phyloP scores from a whole-genome alignment of 1,284 basidiomycete genomes.

The Marasmius sp. region DNA sequence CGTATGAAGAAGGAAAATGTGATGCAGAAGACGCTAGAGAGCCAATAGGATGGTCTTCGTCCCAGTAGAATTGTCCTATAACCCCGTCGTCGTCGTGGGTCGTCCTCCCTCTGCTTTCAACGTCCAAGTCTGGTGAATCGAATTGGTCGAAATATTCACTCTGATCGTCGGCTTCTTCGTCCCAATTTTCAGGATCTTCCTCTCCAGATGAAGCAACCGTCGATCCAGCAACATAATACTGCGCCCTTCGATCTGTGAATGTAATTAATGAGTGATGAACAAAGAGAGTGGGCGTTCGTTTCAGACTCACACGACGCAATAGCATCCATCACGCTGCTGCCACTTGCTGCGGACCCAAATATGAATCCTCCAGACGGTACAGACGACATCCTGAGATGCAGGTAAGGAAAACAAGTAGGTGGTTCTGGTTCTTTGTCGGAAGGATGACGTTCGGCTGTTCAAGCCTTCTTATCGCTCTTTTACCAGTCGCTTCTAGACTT shows the following conservation, averaged over 20 bases:
- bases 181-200: slow-evolving; percentile 23
- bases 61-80: slow-evolving; percentile 46
- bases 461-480: too few species aligned
- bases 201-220: slow-evolving; percentile 50
- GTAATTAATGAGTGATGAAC: slow-evolving; percentile 4
- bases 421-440: neutral
- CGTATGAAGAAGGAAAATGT: neutral
- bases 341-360: slow-evolving; percentile 14
- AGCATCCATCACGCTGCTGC: slow-evolving; percentile 10
- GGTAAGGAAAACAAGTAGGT: neutral
- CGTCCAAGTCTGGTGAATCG: slow-evolving; percentile 17
- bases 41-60: slow-evolving; percentile 26
- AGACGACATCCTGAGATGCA: neutral
- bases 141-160: slow-evolving; percentile 36
- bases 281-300: neutral
- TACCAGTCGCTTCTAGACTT: too few species aligned
- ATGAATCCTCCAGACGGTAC: slow-evolving; percentile 7
- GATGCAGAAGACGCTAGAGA: neutral
- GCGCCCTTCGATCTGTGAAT: slow-evolving; percentile 57
- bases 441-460: too few species aligned
- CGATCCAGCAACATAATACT: slow-evolving; percentile 61
- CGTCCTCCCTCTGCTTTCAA: slow-evolving; percentile 4
- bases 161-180: slow-evolving; percentile 31
- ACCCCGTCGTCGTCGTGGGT: slow-evolving; percentile 28
- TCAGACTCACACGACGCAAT: slow-evolving; percentile 8